These are phyloP conservation scores for Hymenoscyphus salicellus DNA, from an alignment of 2,329 filamentous ascomycete species.

Conservation along the genomic window DNA sequence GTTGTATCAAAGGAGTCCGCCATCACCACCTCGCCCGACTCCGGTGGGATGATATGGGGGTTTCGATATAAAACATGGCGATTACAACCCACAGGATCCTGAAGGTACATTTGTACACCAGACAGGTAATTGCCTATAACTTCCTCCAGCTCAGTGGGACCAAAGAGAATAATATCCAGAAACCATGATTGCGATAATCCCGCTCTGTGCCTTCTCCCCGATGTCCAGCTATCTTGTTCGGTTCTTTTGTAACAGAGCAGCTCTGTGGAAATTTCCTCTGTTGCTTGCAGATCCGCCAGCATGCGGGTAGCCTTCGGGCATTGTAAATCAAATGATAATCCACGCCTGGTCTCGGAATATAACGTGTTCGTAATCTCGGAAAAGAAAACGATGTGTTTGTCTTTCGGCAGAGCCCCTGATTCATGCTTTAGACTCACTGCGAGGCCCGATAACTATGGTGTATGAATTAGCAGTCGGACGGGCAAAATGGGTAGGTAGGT, in stretches of 20 bases:
- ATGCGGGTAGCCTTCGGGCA: neutral
- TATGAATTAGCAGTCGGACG: neutral
- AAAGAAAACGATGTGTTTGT: neutral
- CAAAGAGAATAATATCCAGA: conserved; percentile 18
- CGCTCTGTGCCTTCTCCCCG: neutral
- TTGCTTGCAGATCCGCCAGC: neutral
- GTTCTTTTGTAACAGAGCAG: neutral
- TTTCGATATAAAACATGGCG: conserved; percentile 15
- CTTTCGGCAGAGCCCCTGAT: neutral
- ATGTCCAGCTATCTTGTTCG: neutral
- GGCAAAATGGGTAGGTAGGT: too few species aligned
- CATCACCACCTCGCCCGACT: conserved; percentile 11
- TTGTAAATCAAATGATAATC: neutral
- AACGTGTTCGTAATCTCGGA: neutral
- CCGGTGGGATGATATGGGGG: conserved; percentile 16
- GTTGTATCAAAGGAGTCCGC: conserved; percentile 11
- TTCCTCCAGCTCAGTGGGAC: conserved; percentile 4
- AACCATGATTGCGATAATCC: neutral
- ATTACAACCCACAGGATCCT: conserved; percentile 19
- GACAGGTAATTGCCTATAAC: conserved; percentile 16
- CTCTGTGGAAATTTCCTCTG: neutral
- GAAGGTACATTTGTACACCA: conserved; percentile 16
- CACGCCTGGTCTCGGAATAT: neutral
- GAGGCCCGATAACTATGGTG: neutral
- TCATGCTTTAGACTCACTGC: neutral